Conservation (phyloP, 306 rosid genomes). For the Ammopiptanthus mongolicus region DNA sequence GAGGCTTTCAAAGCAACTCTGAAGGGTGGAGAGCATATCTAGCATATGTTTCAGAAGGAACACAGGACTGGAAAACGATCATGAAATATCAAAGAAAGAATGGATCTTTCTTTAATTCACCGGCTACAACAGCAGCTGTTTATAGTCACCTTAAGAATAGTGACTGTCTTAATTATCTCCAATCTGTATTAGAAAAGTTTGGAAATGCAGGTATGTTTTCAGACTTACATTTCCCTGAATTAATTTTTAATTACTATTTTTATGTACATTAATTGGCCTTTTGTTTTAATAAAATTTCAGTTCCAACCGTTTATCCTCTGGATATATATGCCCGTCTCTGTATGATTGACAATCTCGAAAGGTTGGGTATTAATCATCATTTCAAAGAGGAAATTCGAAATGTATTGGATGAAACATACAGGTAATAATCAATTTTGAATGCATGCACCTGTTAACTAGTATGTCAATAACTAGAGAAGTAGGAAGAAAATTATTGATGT, state of each 20-base stretch:
- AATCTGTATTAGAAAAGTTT: constrained; percentile 49
- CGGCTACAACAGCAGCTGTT: constrained; percentile 75
- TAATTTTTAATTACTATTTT: background rate
- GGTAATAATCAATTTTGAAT: constrained; percentile 36
- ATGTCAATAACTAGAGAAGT: constrained; percentile 1
- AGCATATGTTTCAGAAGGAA: constrained; percentile 75
- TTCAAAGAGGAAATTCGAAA: constrained; percentile 61
- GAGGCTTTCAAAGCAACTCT: constrained; percentile 45
- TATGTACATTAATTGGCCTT: background rate
- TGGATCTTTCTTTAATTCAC: constrained; percentile 79
- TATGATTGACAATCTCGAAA: constrained; percentile 73
- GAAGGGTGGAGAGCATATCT: constrained; percentile 70
- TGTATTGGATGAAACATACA: constrained; percentile 69
- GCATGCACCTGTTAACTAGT: background rate
- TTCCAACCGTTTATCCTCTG: constrained; percentile 72
- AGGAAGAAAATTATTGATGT: background rate
- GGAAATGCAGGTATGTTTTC: constrained; percentile 56
- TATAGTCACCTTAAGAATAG: constrained; percentile 52
- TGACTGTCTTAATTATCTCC: constrained; percentile 60
- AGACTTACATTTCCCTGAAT: background rate
- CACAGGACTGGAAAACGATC: constrained; percentile 54
- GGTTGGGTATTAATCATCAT: constrained; percentile 63
- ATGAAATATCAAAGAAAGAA: constrained; percentile 77
- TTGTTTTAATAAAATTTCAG: constrained; percentile 32
- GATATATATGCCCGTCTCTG: constrained; percentile 58